Evolutionary conservation across 75 land plant genomes (phyloP).

Genomic region (Larix kaempferi): DNA sequence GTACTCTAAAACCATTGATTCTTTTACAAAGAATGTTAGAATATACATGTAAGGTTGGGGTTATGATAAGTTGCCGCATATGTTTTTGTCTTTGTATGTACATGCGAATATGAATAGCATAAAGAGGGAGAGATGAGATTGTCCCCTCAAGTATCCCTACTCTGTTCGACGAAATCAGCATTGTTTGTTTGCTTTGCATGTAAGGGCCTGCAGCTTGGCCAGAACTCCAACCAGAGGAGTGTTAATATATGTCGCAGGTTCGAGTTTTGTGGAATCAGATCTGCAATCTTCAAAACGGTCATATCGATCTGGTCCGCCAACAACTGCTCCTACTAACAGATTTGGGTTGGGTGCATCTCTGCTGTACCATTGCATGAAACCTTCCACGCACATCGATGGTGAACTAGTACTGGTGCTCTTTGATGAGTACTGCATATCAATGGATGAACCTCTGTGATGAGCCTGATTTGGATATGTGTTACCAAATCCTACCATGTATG

Average conservation of each 20-base stretch:
- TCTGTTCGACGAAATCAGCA: too few relatives aligned
- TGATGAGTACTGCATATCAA: conserved; percentile 18
- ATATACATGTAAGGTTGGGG: too few relatives aligned
- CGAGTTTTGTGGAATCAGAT: conserved; percentile 37
- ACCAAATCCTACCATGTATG: conserved; percentile 79
- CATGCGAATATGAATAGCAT: too few relatives aligned
- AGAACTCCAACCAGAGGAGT: conserved; percentile 67
- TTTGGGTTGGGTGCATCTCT: conserved; percentile 53
- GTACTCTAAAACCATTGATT: too few relatives aligned
- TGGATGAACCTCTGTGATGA: conserved; percentile 83
- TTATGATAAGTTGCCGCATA: too few relatives aligned
- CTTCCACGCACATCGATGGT: conserved; percentile 35
- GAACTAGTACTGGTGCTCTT: not conserved
- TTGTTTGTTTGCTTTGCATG: too few relatives aligned
- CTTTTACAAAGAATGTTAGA: too few relatives aligned
- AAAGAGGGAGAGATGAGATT: too few relatives aligned
- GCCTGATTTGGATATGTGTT: conserved; percentile 53
- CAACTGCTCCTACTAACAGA: conserved; percentile 70
- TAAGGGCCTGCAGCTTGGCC: conserved; percentile 25
- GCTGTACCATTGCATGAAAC: conserved; percentile 56
- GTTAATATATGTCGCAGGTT: conserved; percentile 80
- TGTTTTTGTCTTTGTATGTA: too few relatives aligned
- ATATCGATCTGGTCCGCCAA: conserved; percentile 74
- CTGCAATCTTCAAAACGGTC: conserved; percentile 67
- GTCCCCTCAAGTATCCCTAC: too few relatives aligned